Conservation (phyloP, 116 monocot species). For the Iris pallida region DNA sequence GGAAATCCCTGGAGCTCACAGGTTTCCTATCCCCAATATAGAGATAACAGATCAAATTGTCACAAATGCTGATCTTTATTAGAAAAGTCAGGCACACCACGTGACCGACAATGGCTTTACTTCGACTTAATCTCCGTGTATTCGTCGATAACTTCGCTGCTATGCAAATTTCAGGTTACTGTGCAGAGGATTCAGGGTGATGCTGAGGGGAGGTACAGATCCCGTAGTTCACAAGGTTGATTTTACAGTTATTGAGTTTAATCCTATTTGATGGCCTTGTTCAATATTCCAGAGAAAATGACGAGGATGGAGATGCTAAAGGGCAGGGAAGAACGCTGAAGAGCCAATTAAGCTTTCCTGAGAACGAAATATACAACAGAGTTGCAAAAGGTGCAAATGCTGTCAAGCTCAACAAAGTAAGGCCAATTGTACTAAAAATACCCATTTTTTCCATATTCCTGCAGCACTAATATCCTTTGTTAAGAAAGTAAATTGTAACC, state of each 20-base stretch:
- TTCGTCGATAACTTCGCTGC: not conserved
- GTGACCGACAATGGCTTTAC: not conserved
- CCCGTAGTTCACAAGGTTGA: not conserved
- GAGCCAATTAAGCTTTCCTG: conserved; percentile 39
- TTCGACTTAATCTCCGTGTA: no score
- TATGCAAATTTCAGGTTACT: conserved; percentile 27
- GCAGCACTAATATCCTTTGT: no score
- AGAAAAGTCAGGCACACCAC: not conserved
- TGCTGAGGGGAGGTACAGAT: conserved; percentile 23
- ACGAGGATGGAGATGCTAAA: conserved; percentile 30
- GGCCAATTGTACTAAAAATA: not conserved
- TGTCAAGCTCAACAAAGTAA: conserved; percentile 11
- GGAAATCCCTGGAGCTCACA: conserved; percentile 5
- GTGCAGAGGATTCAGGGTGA: conserved; percentile 28
- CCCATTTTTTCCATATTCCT: no score
- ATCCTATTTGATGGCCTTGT: not conserved
- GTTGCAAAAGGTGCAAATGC: conserved; percentile 5
- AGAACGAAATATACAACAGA: conserved; percentile 15
- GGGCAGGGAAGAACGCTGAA: conserved; percentile 28
- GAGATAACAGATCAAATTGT: not conserved
- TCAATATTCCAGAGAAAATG: conserved; percentile 13
- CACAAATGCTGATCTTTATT: not conserved
- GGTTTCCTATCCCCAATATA: conserved; percentile 7
- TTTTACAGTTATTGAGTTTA: not conserved
- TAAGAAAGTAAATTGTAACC: no score